Base-by-base conservation (phyloP, 2,329 filamentous ascomycete genomes). In the Nemania serpens region DNA sequence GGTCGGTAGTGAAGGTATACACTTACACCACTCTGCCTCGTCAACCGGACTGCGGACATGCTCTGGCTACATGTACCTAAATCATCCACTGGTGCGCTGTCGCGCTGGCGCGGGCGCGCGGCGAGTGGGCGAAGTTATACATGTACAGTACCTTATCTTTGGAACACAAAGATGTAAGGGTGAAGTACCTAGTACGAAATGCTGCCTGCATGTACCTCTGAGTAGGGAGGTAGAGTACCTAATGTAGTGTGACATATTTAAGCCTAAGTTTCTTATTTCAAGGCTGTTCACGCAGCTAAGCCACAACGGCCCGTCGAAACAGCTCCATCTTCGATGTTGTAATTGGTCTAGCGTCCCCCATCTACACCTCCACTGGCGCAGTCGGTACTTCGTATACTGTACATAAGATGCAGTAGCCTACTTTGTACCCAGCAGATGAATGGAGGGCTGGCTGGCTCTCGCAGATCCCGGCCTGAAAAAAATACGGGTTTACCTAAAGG, bases 401-500 rank as follows among this genome's bases (percentile, higher is more conserved):
- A 13, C 22, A 25, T 34, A 63, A 20, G 58, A n/a, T n/a, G n/a
- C n/a, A n/a, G n/a, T n/a, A n/a, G n/a, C n/a, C n/a, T 61, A 59
- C 61, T 57, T 55, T n/a, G n/a, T n/a, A n/a, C 33, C 56, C 53
- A 61, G 47, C 55, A 41, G 46, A 57, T 42, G 36, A n/a, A 57
- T 61, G 64, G 61, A 56, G 15, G 59, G 55, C 54, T 49, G 53
- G 54, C 55, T 41, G n/a, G n/a, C n/a, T 36, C 37, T 55, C 25
- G 63, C 56, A 52, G 63, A 65, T 64, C 63, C 60, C 62, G 62
- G 59, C 62, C 65, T 58, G 58, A 59, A 64, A 61, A 69, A 71
- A 69, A 71, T 67, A 71, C 69, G 68, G 70, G 63, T 63, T 48
- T 61, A 58, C 63, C 59, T 59, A 62, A 63, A 66, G 62, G 55